phyloP scores from a whole-genome alignment of 202 grass and related monocot genomes.

The Setaria italica region DNA sequence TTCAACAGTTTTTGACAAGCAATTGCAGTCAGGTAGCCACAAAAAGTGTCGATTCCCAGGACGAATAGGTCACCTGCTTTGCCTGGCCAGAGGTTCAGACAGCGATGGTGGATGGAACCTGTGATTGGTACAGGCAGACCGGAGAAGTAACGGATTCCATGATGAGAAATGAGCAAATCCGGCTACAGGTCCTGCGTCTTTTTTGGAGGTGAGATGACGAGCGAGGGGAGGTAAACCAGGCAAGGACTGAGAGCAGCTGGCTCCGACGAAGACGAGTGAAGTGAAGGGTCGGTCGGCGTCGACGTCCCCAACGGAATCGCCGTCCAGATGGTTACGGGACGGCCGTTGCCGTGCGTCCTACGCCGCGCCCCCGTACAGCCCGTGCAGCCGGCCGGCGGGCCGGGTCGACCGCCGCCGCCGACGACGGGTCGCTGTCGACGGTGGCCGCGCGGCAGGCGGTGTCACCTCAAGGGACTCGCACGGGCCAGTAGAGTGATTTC shows the following conservation, averaged over 20 bases:
- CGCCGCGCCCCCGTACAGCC: background rate
- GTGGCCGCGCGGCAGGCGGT: too few species aligned
- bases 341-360: background rate
- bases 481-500: too few species aligned
- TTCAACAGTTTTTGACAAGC: slow-evolving; percentile 14
- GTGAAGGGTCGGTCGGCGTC: slow-evolving; percentile 23
- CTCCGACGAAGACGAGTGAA: background rate
- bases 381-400: background rate
- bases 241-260: background rate
- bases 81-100: background rate
- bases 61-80: background rate
- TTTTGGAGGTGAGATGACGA: background rate
- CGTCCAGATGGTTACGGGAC: background rate
- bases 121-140: background rate
- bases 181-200: too few species aligned
- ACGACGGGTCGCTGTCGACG: slow-evolving; percentile 8
- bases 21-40: slow-evolving; percentile 2
- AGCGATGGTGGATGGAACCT: background rate
- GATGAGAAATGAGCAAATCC: slow-evolving; percentile 22
- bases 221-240: background rate
- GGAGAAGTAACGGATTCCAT: slow-evolving; percentile 4
- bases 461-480: too few species aligned
- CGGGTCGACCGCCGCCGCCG: background rate
- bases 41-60: background rate
- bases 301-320: slow-evolving; percentile 3